A percentile compares a stretch with the other conserved stretches of the same genome.
Evolutionary conservation across 306 rosid genomes (phyloP).

Genomic region (Gillenia trifoliata): DNA sequence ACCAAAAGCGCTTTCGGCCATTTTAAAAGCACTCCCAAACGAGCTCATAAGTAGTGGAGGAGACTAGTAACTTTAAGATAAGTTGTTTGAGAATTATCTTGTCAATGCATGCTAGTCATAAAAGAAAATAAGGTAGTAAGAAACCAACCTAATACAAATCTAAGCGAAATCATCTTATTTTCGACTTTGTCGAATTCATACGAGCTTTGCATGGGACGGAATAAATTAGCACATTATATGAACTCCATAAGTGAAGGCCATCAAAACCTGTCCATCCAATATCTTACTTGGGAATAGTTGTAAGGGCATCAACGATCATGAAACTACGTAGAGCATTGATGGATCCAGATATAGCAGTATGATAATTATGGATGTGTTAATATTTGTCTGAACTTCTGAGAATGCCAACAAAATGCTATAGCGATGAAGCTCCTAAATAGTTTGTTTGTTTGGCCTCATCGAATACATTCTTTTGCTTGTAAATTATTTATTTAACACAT

Average conservation of each 20-base stretch:
- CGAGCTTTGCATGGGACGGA: background rate
- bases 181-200: background rate
- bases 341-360: background rate
- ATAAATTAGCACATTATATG: background rate
- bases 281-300: too few relatives aligned
- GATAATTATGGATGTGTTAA: background rate
- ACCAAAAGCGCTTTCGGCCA: too few relatives aligned
- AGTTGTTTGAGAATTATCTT: background rate
- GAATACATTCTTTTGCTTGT: background rate
- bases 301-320: background rate
- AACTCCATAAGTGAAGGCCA: background rate
- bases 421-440: background rate
- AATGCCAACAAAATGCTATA: background rate
- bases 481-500: constrained; percentile 15
- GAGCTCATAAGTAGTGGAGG: too few relatives aligned
- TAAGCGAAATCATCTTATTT: background rate
- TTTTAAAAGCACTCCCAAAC: too few relatives aligned
- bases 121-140: background rate
- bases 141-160: background rate
- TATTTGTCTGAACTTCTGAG: background rate
- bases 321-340: background rate
- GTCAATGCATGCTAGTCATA: background rate
- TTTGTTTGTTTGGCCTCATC: background rate
- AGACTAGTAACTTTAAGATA: background rate
- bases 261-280: background rate